Evolutionary conservation across 2,329 filamentous ascomycete species (phyloP), one percentile per base, ranked within the genome.

Genomic region (Taxawa tesnikishii): DNA sequence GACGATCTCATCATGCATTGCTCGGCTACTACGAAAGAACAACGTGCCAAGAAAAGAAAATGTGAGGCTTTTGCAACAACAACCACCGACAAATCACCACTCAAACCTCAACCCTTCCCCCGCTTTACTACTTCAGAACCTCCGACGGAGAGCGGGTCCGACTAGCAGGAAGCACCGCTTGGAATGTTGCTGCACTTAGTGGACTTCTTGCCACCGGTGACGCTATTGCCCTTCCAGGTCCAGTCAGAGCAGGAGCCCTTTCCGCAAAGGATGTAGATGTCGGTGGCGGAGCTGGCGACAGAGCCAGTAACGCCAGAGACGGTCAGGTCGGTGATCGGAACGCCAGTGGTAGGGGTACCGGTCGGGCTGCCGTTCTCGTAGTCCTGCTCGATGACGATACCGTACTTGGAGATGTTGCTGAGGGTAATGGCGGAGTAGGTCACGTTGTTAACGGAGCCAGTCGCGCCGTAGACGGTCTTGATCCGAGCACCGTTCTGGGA

Each of bases 301-400:
- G 55, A 51, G 15, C 66, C 67, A 3, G 45, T 56, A 34, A 70
- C 54, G 34, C 56, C 48, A 29, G 54, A 47, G 29, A 71, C 45
- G 1, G 54, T 61, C 6, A 71, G 40, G 6, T 56, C 60, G 6
- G 65, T 69, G 47, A 71, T 69, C n/a, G 65, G 66, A 11, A 71
- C 63, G 24, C 67, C 65, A 15, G 43, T 42, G 17, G 61, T 66
- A 9, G 65, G 59, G 0, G 9, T 49, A 12, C 63, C 64, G 6
- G 54, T 60, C 4, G 59, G 56, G 26, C 58, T 57, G 31, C 62
- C 61, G 38, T 66, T 66, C 42, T 62, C 51, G 42, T 73, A 73
- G 47, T 73, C 67, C 54, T 76, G 72, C 49, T 74, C 56, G 37
- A 75, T 63, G 31, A 73, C 58, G 36, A 75, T 65, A 25, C 65